These are phyloP conservation scores for Crithidia expoeki DNA, from an alignment of 208 protist genomes.

Conservation along the genomic window DNA sequence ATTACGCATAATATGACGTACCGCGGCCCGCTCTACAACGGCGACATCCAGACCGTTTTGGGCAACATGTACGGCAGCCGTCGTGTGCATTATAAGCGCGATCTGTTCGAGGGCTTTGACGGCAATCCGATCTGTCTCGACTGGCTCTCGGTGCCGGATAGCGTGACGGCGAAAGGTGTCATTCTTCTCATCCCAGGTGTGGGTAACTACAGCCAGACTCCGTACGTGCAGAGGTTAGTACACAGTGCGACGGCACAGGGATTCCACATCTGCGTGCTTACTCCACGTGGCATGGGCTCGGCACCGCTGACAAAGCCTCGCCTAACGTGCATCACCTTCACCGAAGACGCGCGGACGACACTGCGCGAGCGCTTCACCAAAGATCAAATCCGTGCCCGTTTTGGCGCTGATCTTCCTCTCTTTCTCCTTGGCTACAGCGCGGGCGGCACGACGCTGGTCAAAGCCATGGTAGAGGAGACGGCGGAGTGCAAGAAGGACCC, in stretches of 20 bases:
- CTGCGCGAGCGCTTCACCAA: slow-evolving; percentile 33
- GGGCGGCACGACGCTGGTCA: slow-evolving; percentile 42
- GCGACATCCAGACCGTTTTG: slow-evolving; percentile 62
- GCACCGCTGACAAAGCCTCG: slow-evolving; percentile 46
- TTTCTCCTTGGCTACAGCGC: slow-evolving; percentile 57
- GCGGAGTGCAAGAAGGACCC: slow-evolving; percentile 21
- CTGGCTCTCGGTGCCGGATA: slow-evolving; percentile 35
- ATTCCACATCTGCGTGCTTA: slow-evolving; percentile 59
- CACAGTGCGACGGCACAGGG: slow-evolving; percentile 24
- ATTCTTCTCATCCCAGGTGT: slow-evolving; percentile 56
- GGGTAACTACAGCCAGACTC: slow-evolving; percentile 46
- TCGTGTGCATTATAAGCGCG: slow-evolving; percentile 47
- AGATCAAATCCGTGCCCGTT: slow-evolving; percentile 23
- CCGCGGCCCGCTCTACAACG: slow-evolving; percentile 55
- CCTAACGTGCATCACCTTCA: slow-evolving; percentile 55
- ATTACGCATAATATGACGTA: slow-evolving; percentile 47
- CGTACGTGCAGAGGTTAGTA: slow-evolving; percentile 45
- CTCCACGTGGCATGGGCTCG: slow-evolving; percentile 61
- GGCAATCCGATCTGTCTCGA: slow-evolving; percentile 70
- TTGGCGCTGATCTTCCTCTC: slow-evolving; percentile 36
- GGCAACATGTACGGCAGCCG: slow-evolving; percentile 20
- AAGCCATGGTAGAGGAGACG: slow-evolving; percentile 49
- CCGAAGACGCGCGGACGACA: slow-evolving; percentile 39
- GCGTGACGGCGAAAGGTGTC: slow-evolving; percentile 38
- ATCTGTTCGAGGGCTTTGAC: slow-evolving; percentile 47